Evolutionary conservation across 768 basidiomycete species (phyloP).

Genomic region (Termitomyces sp.): DNA sequence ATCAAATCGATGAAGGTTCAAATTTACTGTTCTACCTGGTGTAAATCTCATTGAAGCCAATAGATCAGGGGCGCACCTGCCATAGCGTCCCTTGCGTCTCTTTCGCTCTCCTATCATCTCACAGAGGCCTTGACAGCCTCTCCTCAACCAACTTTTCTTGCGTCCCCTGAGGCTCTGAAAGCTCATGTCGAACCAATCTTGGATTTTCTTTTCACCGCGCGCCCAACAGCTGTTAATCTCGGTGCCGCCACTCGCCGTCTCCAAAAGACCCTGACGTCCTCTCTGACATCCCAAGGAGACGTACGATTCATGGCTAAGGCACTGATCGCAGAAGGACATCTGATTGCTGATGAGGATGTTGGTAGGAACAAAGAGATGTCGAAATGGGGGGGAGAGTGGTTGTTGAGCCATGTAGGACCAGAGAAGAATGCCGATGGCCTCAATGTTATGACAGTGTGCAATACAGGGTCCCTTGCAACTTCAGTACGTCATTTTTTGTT

Average conservation of each 20-base stretch:
- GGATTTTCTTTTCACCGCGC: slow-evolving; percentile 73
- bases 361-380: slow-evolving; percentile 85
- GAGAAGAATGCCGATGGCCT: slow-evolving; percentile 39
- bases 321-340: slow-evolving; percentile 64
- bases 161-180: slow-evolving; percentile 45
- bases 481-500: slow-evolving; percentile 54
- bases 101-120: slow-evolving; percentile 67
- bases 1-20: slow-evolving; percentile 93
- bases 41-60: slow-evolving; percentile 6
- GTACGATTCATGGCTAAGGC: slow-evolving; percentile 46
- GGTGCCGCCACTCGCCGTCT: slow-evolving; percentile 80
- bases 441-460: slow-evolving; percentile 91
- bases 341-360: slow-evolving; percentile 84
- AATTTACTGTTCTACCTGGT: slow-evolving; percentile 2
- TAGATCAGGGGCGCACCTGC: slow-evolving; percentile 87
- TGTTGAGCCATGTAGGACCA: slow-evolving; percentile 44
- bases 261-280: slow-evolving; percentile 37
- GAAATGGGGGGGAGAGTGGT: slow-evolving; percentile 82
- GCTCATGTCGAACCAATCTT: slow-evolving; percentile 54
- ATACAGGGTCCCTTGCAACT: slow-evolving; percentile 94
- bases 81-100: slow-evolving; percentile 87
- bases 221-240: slow-evolving; percentile 97
- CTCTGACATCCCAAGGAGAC: slow-evolving; percentile 36
- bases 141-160: slow-evolving; percentile 49
- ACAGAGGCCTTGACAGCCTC: slow-evolving; percentile 42